Evolutionary conservation across 192 early-diverging fungal species (phyloP).

Genomic region (Obelidium mucronatum): DNA sequence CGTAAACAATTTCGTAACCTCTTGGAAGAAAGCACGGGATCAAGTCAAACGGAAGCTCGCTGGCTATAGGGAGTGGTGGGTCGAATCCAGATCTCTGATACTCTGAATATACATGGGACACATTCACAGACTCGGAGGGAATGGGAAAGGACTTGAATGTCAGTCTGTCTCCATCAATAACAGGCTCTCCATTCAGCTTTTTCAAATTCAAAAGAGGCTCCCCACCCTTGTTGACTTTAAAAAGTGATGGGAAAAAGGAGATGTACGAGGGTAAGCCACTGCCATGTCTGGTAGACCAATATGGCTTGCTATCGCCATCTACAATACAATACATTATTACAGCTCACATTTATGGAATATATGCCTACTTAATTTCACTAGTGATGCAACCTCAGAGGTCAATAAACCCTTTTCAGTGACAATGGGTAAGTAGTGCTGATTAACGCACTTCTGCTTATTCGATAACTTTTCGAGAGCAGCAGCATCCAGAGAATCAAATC

Average conservation of each 20-base stretch:
- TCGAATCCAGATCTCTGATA: constrained; percentile 18
- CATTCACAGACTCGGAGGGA: neutral
- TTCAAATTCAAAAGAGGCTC: neutral
- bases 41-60: constrained; percentile 14
- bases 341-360: too few species aligned
- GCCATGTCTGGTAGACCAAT: constrained; percentile 2
- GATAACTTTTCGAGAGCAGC: neutral
- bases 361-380: too few species aligned
- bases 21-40: neutral
- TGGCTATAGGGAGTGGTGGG: neutral
- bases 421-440: neutral
- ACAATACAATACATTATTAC: too few species aligned
- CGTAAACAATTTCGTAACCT: constrained; percentile 23
- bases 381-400: too few species aligned
- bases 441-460: too few species aligned
- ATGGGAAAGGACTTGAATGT: neutral
- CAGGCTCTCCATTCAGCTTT: too few species aligned
- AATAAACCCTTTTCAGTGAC: too few species aligned
- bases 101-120: neutral
- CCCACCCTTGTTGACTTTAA: neutral
- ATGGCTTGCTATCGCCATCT: constrained; percentile 11
- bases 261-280: constrained; percentile 1
- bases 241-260: constrained; percentile 12
- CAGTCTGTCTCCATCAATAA: neutral
- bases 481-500: too few species aligned